Percentiles rank a stretch among this genome's conserved stretches.
phyloP scores from a whole-genome alignment of 176 grass and related monocot species.

The Triticum urartu region DNA sequence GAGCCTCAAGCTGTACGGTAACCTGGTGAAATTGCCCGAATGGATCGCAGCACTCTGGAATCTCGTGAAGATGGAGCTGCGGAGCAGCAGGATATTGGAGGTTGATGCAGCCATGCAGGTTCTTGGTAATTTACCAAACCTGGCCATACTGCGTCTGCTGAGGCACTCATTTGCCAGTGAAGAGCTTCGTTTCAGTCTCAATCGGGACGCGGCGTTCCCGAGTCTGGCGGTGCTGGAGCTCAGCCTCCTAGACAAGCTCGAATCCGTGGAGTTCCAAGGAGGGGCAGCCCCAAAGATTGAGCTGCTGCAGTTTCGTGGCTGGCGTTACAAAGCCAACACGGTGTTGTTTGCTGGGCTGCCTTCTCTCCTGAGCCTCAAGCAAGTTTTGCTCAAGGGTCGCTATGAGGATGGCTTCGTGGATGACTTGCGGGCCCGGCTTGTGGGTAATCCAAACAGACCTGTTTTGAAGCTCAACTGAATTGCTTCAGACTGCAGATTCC shows the following conservation, averaged over 20 bases:
- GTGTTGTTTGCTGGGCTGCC: conserved; percentile 10
- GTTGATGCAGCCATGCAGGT: neutral
- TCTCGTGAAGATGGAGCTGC: conserved; percentile 12
- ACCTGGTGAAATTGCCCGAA: neutral
- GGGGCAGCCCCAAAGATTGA: neutral
- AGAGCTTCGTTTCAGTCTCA: neutral
- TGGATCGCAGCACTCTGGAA: neutral
- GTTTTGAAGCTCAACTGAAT: conserved; percentile 18
- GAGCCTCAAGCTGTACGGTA: conserved; percentile 3
- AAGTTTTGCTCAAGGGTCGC: neutral
- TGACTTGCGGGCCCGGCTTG: neutral
- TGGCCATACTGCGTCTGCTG: neutral
- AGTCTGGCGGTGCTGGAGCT: conserved; percentile 1
- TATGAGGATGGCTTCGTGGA: neutral
- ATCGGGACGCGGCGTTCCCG: neutral
- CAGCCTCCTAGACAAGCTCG: neutral
- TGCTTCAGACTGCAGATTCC: neutral
- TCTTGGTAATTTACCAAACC: conserved; percentile 6
- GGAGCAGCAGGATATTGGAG: conserved; percentile 12
- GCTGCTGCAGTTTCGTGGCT: neutral
- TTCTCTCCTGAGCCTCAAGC: neutral
- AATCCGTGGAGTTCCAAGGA: neutral
- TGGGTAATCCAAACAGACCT: neutral
- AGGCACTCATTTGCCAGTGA: neutral
- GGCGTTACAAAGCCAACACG: neutral